Evolutionary conservation across 495 filamentous ascomycete genomes (phyloP), one percentile per base, ranked within the genome.

Genomic region (Saxophila tyrrhenica): DNA sequence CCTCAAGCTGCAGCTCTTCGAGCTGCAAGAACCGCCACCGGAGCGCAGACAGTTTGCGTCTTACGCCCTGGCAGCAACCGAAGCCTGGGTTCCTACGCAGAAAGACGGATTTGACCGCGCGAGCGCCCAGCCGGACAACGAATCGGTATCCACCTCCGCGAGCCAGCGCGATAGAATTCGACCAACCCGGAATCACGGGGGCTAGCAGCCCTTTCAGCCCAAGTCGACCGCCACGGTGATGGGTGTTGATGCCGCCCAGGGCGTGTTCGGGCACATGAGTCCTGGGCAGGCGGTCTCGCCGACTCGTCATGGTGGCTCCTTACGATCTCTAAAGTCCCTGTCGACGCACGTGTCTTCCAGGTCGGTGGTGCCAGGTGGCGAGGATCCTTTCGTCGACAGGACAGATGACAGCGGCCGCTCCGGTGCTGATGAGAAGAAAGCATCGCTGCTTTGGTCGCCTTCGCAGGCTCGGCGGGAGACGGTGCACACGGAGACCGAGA

Each of bases 161-260:
- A 41, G 13, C 32, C 21, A 51, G 19, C 49, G 49, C 24, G 38
- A 13, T 35, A 5, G 21, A 2, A 10, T 51, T 2, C 11, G 2
- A 21, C n/a, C 41, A 22, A 32, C 7, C 2, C 25, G 15, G 20
- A 29, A 51, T n/a, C n/a, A n/a, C 19, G 9, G 17, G 2, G 16
- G 9, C 9, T 9, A 9, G 20, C n/a, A 51, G 21, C 11, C 21
- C 1, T 51, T 9, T 25, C 13, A 21, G 25, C 49, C 49, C 10
- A 51, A 51, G 29, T 39, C 49, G 3, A 39, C 49, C 2, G 49
- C 49, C 17, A 51, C 29, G 19, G 25, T n/a, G n/a, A n/a, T 51
- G 7, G 49, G 49, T 13, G 13, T 39, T 13, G 24, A 25, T n/a
- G 25, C 13, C 2, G 49, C 29, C 19, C 15, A 5, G 38, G 16